Evolutionary conservation across 306 rosid genomes (phyloP).

Genomic region (Clitoria ternatea): DNA sequence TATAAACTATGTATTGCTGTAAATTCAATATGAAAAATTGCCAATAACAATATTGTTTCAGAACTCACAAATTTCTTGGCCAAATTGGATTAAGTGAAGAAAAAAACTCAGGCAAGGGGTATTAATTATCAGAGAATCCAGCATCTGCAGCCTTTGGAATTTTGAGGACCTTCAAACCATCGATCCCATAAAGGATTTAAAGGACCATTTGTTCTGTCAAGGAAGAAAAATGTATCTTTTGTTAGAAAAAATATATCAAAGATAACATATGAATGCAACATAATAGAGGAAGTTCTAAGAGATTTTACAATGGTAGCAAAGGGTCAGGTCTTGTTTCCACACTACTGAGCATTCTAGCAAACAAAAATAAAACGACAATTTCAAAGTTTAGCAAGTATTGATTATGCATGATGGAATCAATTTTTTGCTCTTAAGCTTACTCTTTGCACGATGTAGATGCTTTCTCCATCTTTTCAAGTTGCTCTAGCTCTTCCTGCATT

Average conservation of each 20-base stretch:
- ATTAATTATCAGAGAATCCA: constrained; percentile 57
- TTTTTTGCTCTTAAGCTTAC: constrained; percentile 42
- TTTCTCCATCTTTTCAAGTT: constrained; percentile 65
- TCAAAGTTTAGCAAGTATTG: neutral
- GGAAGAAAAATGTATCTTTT: constrained; percentile 5
- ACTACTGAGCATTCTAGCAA: constrained; percentile 54
- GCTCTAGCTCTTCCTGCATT: constrained; percentile 80
- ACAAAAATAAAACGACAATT: constrained; percentile 10
- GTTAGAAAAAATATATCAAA: neutral
- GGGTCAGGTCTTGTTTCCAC: constrained; percentile 85
- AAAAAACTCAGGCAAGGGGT: constrained; percentile 2
- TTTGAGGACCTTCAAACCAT: constrained; percentile 87
- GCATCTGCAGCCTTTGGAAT: constrained; percentile 80
- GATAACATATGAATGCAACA: neutral
- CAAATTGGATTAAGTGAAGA: neutral
- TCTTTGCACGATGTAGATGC: constrained; percentile 76
- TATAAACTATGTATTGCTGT: constrained; percentile 20
- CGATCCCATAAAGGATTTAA: constrained; percentile 74
- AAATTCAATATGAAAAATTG: constrained; percentile 17
- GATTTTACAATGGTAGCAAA: constrained; percentile 59
- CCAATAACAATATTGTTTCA: neutral
- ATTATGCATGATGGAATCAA: neutral
- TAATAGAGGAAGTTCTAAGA: neutral
- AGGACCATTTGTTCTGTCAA: constrained; percentile 69
- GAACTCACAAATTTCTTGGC: constrained; percentile 7